Conservation (phyloP, 176 grass and related monocot species). For the Cenchrus americanus region DNA sequence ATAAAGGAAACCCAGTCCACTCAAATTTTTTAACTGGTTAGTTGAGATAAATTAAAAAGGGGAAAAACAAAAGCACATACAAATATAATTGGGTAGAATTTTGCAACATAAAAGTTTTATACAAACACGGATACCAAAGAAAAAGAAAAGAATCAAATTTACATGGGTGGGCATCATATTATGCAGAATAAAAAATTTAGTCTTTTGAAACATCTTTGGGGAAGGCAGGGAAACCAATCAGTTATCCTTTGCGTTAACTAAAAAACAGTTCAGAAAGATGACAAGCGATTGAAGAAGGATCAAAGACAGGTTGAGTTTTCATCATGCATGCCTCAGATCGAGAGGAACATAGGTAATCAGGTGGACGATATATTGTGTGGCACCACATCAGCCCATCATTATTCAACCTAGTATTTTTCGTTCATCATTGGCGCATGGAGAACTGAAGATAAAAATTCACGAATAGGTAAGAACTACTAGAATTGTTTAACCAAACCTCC, state of each 20-base stretch:
- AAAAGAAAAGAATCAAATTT: not conserved
- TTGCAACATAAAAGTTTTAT: not conserved
- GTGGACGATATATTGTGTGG: not conserved
- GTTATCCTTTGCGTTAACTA: not conserved
- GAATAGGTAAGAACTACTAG: not conserved
- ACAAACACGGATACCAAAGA: not conserved
- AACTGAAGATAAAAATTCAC: not conserved
- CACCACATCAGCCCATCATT: not conserved
- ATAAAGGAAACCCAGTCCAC: not conserved
- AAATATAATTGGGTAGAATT: not conserved
- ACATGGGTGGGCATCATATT: not conserved
- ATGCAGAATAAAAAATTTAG: not conserved
- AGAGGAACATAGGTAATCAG: conserved; percentile 24
- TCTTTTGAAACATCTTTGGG: not conserved
- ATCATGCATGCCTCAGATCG: not conserved
- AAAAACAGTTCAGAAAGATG: not conserved
- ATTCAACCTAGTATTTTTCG: conserved; percentile 22
- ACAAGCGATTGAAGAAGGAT: not conserved
- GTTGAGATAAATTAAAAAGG: not conserved
- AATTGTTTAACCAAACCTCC: not conserved
- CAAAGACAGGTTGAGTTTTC: not conserved
- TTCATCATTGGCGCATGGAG: not conserved
- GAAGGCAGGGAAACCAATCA: not conserved
- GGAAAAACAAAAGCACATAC: no score
- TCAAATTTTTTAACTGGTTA: not conserved